A percentile compares a stretch with the other conserved stretches of the same genome.
These are phyloP conservation scores for Fusarium sp. DNA, from an alignment of 2,329 filamentous ascomycete genomes.

Conservation along the genomic window DNA sequence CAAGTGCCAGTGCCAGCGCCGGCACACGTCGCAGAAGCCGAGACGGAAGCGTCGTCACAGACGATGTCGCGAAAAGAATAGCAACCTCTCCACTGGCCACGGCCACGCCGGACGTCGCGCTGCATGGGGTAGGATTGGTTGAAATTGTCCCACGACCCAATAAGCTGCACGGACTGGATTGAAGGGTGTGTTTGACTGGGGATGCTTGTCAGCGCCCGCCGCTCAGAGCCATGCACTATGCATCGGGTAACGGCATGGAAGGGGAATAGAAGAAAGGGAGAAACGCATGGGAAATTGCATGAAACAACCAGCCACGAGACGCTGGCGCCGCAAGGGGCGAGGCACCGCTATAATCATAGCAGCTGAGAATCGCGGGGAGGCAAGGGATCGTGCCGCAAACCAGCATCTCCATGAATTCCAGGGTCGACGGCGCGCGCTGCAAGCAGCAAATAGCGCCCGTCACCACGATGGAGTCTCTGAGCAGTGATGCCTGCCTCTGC, in stretches of 20 bases:
- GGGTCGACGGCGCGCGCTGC: conserved; percentile 13
- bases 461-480: background rate
- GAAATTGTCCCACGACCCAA: conserved; percentile 98
- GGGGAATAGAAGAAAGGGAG: conserved; percentile 44
- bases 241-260: conserved; percentile 40
- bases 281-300: conserved; percentile 45
- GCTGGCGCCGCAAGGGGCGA: conserved; percentile 26
- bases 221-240: conserved; percentile 30
- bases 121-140: conserved; percentile 84
- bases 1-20: conserved; percentile 37
- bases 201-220: conserved; percentile 48
- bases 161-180: conserved; percentile 80
- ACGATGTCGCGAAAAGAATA: conserved; percentile 89
- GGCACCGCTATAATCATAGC: conserved; percentile 30
- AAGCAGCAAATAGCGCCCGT: conserved; percentile 19
- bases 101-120: conserved; percentile 81
- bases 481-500: conserved; percentile 13
- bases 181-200: conserved; percentile 73
- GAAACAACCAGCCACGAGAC: conserved; percentile 42
- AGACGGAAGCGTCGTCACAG: conserved; percentile 78
- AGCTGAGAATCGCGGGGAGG: conserved; percentile 43
- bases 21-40: conserved; percentile 44
- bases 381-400: conserved; percentile 22
- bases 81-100: conserved; percentile 88
- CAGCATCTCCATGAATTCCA: conserved; percentile 30